Percentiles rank a stretch among this genome's conserved stretches.
Evolutionary conservation across 2,329 filamentous ascomycete genomes (phyloP).

Genomic region (Exserohilum rostratum): DNA sequence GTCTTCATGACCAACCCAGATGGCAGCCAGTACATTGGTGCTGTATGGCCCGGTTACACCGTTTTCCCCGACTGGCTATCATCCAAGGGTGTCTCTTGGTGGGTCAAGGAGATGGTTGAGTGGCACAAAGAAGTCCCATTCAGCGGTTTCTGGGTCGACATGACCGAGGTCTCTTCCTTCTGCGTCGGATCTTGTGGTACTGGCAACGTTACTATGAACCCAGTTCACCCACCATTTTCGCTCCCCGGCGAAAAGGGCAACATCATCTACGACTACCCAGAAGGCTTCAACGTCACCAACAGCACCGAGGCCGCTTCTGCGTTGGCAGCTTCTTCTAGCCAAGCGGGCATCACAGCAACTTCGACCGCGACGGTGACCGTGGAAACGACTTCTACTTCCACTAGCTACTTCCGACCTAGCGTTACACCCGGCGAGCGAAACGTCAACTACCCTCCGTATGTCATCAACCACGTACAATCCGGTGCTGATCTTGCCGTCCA

Average conservation of each 20-base stretch:
- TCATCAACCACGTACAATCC: conserved; percentile 74
- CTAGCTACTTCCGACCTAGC: conserved; percentile 62
- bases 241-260: conserved; percentile 70
- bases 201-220: conserved; percentile 68
- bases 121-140: conserved; percentile 62
- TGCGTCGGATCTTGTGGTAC: conserved; percentile 76
- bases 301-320: conserved; percentile 68
- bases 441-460: conserved; percentile 76
- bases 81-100: conserved; percentile 64
- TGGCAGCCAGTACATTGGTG: conserved; percentile 61
- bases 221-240: conserved; percentile 68
- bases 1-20: conserved; percentile 62
- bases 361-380: conserved; percentile 5
- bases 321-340: conserved; percentile 60
- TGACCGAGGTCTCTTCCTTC: conserved; percentile 67
- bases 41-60: conserved; percentile 65
- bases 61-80: conserved; percentile 68
- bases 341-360: conserved; percentile 52
- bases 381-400: conserved; percentile 34
- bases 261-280: conserved; percentile 67
- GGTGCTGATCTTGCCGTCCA: conserved; percentile 68
- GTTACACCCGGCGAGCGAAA: conserved; percentile 69
- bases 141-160: conserved; percentile 65
- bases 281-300: conserved; percentile 73
- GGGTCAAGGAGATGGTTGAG: conserved; percentile 59